Conservation (phyloP, 495 filamentous ascomycete genomes). For the Letharia lupina region DNA sequence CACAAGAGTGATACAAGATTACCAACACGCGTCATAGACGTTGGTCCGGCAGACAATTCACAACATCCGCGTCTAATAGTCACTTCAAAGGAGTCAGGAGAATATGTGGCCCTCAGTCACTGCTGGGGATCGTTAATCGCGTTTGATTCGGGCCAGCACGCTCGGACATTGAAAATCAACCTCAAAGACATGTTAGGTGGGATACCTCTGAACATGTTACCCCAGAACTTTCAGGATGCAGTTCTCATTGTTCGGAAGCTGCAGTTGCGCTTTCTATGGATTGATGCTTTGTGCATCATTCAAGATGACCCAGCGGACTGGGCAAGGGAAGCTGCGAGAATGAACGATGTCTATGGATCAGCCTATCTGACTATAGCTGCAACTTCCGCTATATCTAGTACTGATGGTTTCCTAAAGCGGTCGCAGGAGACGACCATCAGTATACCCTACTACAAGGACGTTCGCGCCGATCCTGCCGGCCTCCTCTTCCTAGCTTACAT, state of each 20-base stretch:
- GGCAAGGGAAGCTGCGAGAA: slow-evolving; percentile 14
- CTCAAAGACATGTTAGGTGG: slow-evolving; percentile 1
- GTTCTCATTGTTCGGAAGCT: slow-evolving; percentile 10
- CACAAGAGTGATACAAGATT: not conserved
- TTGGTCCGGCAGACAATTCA: not conserved
- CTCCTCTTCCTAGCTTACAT: not conserved
- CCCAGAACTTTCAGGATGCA: slow-evolving; percentile 20
- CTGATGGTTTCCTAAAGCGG: slow-evolving; percentile 12
- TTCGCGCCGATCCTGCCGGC: not conserved
- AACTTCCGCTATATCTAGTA: slow-evolving; percentile 9
- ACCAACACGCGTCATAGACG: slow-evolving; percentile 12
- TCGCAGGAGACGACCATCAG: not conserved
- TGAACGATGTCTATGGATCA: slow-evolving; percentile 18
- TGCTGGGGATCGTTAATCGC: slow-evolving; percentile 6
- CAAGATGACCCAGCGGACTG: slow-evolving; percentile 21
- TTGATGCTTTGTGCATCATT: slow-evolving; percentile 27
- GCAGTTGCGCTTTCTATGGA: slow-evolving; percentile 21
- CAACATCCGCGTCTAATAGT: not conserved
- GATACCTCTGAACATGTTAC: not conserved
- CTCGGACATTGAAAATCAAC: slow-evolving; percentile 8
- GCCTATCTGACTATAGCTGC: slow-evolving; percentile 17
- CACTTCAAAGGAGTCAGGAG: not conserved
- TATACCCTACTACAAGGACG: not conserved
- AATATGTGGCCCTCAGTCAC: slow-evolving; percentile 10
- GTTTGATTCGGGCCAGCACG: not conserved